Conservation (phyloP, 1,284 basidiomycete genomes). For the Leccinum olivaceoglutinosum region DNA sequence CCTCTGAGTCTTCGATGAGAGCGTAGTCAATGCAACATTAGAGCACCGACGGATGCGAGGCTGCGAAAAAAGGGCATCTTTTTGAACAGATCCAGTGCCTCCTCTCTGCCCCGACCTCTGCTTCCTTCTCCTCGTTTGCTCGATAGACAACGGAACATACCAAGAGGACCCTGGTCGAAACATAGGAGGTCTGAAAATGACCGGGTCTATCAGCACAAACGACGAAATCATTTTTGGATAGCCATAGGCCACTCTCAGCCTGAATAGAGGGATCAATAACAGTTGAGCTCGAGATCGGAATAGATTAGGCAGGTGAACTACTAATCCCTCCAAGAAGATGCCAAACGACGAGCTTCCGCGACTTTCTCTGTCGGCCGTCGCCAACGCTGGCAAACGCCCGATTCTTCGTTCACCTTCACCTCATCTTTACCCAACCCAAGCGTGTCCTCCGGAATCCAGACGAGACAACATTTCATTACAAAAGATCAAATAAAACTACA, state of each 20-base stretch:
- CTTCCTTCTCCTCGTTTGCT: background rate
- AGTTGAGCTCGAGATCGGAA: background rate
- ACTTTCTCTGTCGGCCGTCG: conserved; percentile 36
- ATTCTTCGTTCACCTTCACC: conserved; percentile 48
- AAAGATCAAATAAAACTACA: background rate
- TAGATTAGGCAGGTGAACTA: conserved; percentile 3
- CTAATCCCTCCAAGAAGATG: conserved; percentile 82
- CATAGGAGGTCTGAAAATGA: conserved; percentile 40
- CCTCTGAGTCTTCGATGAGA: conserved; percentile 34
- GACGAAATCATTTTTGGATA: conserved; percentile 67
- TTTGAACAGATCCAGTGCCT: conserved; percentile 51
- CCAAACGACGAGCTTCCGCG: conserved; percentile 58
- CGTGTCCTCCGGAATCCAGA: conserved; percentile 82
- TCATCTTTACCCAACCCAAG: conserved; percentile 57
- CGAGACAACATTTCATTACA: conserved; percentile 3
- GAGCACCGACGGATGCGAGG: conserved; percentile 71
- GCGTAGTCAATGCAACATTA: conserved; percentile 64
- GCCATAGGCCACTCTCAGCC: conserved; percentile 55
- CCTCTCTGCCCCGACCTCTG: conserved; percentile 40
- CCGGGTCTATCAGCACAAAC: conserved; percentile 78
- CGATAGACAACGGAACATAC: conserved; percentile 30
- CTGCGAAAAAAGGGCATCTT: conserved; percentile 62
- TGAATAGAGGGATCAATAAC: conserved; percentile 20
- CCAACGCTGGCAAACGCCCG: conserved; percentile 49
- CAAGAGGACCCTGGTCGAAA: conserved; percentile 33